Evolutionary conservation across 139 green algal genomes (phyloP), one percentile per base, ranked within the genome.

Genomic region (Astrephomene gubernaculifera): DNA sequence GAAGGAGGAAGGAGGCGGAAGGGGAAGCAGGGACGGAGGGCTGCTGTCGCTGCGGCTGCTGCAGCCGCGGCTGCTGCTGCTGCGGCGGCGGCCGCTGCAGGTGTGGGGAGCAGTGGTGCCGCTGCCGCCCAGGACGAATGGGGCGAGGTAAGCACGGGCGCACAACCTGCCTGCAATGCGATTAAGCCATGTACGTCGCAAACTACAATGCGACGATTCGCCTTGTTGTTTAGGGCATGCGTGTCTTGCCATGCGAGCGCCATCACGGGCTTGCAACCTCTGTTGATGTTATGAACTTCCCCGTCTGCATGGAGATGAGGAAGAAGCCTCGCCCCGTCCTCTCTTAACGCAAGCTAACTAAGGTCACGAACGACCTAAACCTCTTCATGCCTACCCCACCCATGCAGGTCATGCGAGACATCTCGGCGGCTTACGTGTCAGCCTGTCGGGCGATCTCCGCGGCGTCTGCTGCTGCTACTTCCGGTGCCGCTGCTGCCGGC

Each of bases 91-190:
- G 68, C 25, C 17, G 36, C 17, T 27, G 38, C 12, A 44, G 41
- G 29, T 27, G 4, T 75, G 68, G 43, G 68, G n/a, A 41, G 61
- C 49, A 17, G 49, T 17, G 49, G 49, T 17, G 61, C 29, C 27
- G 61, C 29, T 8, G 35, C 9, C 2, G 35, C 12, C 9, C 65
- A 49, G 36, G 41, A 61, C 25, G 70, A 78, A 27, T 78, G 70
- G 70, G 70, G 43, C 25, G 43, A 78, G 70, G 70, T 78, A 31
- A n/a, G n/a, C n/a, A n/a, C n/a, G n/a, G n/a, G n/a, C n/a, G n/a
- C n/a, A n/a, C n/a, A n/a, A n/a, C n/a, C n/a, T n/a, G n/a, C n/a
- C n/a, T n/a, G n/a, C n/a, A n/a, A n/a, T n/a, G n/a, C n/a, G n/a
- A n/a, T n/a, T n/a, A n/a, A n/a, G n/a, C n/a, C n/a, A n/a, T n/a